These are phyloP conservation scores for Juncus inflexus DNA, from an alignment of 176 grass and related monocot species.

Conservation along the genomic window DNA sequence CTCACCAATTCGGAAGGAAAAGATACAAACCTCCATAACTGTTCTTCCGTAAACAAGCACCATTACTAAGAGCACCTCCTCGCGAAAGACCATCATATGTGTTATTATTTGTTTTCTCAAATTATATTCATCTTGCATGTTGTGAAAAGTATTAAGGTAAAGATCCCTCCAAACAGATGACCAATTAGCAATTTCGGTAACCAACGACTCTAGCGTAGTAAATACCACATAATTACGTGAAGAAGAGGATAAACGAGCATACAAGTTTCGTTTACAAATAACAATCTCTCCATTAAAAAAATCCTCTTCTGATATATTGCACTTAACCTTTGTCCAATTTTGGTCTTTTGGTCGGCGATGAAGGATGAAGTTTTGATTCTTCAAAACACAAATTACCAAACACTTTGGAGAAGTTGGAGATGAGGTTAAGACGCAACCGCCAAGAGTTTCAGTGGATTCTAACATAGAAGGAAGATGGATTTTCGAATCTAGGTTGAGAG, in stretches of 20 bases:
- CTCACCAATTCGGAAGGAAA: neutral
- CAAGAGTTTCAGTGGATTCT: neutral
- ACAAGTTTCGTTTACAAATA: too few relatives aligned
- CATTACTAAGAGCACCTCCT: neutral
- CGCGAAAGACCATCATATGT: neutral
- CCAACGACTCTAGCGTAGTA: too few relatives aligned
- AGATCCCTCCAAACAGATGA: too few relatives aligned
- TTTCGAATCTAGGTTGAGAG: neutral
- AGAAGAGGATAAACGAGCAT: too few relatives aligned
- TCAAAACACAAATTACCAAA: neutral
- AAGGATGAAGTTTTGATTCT: conserved; percentile 1
- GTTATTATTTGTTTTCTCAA: too few relatives aligned
- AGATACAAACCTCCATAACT: neutral
- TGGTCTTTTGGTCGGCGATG: conserved; percentile 7
- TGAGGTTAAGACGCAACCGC: conserved; percentile 12
- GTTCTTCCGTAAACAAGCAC: neutral
- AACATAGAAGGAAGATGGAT: neutral
- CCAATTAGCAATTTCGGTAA: too few relatives aligned
- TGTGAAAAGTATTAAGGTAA: too few relatives aligned
- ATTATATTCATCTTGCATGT: too few relatives aligned
- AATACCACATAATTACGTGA: too few relatives aligned
- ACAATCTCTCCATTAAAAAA: too few relatives aligned
- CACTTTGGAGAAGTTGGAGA: conserved; percentile 10
- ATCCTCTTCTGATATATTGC: too few relatives aligned
- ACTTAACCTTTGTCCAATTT: neutral